Percentiles rank a stretch among this genome's conserved stretches.
These are phyloP conservation scores for Helenozyma baotianmanensis DNA, from an alignment of 805 yeast species.

Conservation along the genomic window DNA sequence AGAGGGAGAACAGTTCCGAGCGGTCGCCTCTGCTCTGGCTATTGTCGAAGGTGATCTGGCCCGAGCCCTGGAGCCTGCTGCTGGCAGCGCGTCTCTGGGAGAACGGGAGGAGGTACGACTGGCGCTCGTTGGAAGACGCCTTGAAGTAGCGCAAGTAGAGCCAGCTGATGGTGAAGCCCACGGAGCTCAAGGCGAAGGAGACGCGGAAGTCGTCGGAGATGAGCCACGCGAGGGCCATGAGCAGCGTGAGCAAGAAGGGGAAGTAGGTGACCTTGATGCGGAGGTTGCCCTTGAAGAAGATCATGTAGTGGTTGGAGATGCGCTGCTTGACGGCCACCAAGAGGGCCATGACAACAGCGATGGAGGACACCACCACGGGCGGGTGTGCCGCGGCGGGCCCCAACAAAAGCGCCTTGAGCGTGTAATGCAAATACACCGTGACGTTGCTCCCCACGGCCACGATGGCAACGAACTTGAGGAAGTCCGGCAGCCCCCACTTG, in stretches of 20 bases:
- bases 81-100: conserved; percentile 3
- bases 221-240: conserved; percentile 12
- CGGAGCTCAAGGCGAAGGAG: conserved; percentile 18
- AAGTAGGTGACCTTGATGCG: conserved; percentile 41
- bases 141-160: conserved; percentile 35
- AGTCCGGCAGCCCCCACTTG: conserved; percentile 57
- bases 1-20: conserved; percentile 29
- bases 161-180: conserved; percentile 39
- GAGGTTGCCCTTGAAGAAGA: conserved; percentile 42
- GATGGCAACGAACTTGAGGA: conserved; percentile 42
- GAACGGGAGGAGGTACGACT: conserved; percentile 38
- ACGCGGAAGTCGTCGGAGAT: conserved; percentile 26
- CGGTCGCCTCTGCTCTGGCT: conserved; percentile 20
- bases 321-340: conserved; percentile 64
- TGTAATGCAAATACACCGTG: conserved; percentile 25
- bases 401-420: conserved; percentile 10
- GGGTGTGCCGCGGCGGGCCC: conserved; percentile 22
- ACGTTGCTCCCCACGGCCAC: conserved; percentile 34
- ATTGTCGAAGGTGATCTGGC: conserved; percentile 8
- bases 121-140: conserved; percentile 40
- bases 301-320: conserved; percentile 56
- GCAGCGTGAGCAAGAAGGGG: conserved; percentile 26
- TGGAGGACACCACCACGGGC: conserved; percentile 48
- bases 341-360: conserved; percentile 53
- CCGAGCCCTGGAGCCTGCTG: too few relatives aligned